A percentile compares a stretch with the other conserved stretches of the same genome.
phyloP scores from a whole-genome alignment of 495 filamentous ascomycete genomes.

The Aspergillus conjunctus region DNA sequence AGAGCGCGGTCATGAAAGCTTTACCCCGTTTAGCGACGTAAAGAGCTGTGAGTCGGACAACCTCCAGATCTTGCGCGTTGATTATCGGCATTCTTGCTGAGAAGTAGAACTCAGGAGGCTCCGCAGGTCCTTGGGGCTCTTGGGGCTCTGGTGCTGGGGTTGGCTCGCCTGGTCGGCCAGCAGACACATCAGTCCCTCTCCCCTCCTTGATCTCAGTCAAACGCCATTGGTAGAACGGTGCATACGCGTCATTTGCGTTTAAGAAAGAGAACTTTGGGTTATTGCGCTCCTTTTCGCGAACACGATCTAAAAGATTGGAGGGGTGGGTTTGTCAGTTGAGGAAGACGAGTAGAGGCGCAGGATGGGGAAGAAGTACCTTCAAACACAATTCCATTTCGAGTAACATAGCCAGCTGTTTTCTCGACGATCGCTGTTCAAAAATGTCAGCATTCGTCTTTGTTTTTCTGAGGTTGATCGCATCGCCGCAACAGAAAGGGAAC shows the following conservation, averaged over 20 bases:
- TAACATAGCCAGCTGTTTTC: conserved; percentile 95
- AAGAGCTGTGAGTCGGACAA: conserved; percentile 84
- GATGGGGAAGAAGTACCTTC: conserved; percentile 57
- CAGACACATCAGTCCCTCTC: conserved; percentile 75
- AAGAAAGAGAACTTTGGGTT: conserved; percentile 94
- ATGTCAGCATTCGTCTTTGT: conserved; percentile 13
- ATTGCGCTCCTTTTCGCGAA: conserved; percentile 80
- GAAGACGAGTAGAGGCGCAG: neutral
- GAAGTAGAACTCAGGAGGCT: conserved; percentile 91
- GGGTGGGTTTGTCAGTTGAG: conserved; percentile 11
- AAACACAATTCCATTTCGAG: conserved; percentile 76
- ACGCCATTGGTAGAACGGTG: conserved; percentile 87
- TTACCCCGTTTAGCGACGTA: conserved; percentile 91
- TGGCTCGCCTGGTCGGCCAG: conserved; percentile 70
- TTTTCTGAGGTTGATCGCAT: neutral
- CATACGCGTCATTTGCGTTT: conserved; percentile 77
- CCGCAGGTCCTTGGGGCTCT: conserved; percentile 77
- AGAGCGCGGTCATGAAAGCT: conserved; percentile 83
- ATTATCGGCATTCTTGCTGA: conserved; percentile 97
- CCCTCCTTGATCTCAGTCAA: conserved; percentile 81
- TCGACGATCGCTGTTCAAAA: conserved; percentile 70
- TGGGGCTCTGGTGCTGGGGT: conserved; percentile 56
- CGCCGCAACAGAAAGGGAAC: conserved; percentile 23
- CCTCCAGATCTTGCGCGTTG: conserved; percentile 91
- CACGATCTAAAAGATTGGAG: conserved; percentile 57